These are phyloP conservation scores for Colletotrichum caudatum DNA, from an alignment of 2,329 filamentous ascomycete species.

Conservation along the genomic window DNA sequence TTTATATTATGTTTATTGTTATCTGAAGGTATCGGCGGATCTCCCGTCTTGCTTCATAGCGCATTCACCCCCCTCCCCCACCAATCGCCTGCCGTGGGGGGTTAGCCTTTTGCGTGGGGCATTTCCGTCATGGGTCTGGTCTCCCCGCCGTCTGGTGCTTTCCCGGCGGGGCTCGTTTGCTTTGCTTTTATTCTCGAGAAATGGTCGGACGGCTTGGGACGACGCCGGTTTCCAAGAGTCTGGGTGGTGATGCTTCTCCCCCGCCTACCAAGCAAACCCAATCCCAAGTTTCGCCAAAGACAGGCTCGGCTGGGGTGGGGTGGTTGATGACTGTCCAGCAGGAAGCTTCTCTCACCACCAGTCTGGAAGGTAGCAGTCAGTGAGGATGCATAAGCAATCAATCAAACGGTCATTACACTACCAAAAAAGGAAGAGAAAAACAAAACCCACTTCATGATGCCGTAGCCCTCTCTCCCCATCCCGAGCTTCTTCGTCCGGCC, in stretches of 20 bases:
- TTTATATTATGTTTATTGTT: too few relatives aligned
- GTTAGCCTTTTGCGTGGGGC: constrained; percentile 20
- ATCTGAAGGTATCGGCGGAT: constrained; percentile 16
- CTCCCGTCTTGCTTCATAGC: constrained; percentile 24
- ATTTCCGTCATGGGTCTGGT: constrained; percentile 23
- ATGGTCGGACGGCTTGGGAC: background rate
- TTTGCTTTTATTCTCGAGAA: background rate
- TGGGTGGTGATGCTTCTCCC: background rate
- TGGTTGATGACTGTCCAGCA: background rate
- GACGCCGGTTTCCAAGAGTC: constrained; percentile 31
- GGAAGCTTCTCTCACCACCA: background rate
- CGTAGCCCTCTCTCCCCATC: background rate
- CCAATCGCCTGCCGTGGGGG: constrained; percentile 2
- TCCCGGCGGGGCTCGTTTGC: background rate
- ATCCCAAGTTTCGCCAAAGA: background rate
- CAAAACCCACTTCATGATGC: background rate
- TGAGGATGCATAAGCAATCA: background rate
- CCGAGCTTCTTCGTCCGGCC: background rate
- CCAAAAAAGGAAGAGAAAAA: background rate
- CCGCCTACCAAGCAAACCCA: background rate
- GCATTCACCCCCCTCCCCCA: background rate
- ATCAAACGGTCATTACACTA: background rate
- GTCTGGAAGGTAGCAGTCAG: background rate
- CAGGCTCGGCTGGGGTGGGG: background rate
- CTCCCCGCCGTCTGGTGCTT: constrained; percentile 7